Evolutionary conservation across 192 early-diverging fungal genomes (phyloP).

Genomic region (Backusella australiensis): DNA sequence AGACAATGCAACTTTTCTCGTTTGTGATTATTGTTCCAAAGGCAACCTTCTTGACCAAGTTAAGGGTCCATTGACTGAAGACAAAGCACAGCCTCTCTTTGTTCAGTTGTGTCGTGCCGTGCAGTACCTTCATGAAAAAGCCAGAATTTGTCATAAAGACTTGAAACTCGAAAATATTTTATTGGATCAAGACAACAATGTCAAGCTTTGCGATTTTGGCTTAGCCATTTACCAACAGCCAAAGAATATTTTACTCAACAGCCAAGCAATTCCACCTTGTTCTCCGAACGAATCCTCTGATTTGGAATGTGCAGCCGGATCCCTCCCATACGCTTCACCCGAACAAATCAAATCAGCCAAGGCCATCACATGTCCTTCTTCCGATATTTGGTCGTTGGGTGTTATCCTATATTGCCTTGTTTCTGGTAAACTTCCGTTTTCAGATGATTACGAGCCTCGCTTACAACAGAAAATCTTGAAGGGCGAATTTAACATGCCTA

Average conservation of each 20-base stretch:
- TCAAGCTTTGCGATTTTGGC: constrained; percentile 92
- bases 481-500: constrained; percentile 50
- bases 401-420: constrained; percentile 71
- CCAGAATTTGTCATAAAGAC: constrained; percentile 73
- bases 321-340: constrained; percentile 69
- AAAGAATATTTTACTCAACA: constrained; percentile 31
- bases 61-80: constrained; percentile 48
- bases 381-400: constrained; percentile 80
- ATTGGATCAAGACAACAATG: constrained; percentile 55
- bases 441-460: constrained; percentile 69
- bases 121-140: constrained; percentile 73
- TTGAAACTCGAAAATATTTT: constrained; percentile 94
- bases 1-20: constrained; percentile 66
- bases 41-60: constrained; percentile 66
- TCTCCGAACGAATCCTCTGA: constrained; percentile 6
- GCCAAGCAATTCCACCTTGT: not conserved
- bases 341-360: constrained; percentile 56
- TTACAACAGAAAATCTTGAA: constrained; percentile 69
- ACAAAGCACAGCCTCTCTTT: constrained; percentile 58
- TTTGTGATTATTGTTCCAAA: constrained; percentile 64
- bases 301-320: constrained; percentile 50
- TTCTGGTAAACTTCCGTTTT: constrained; percentile 67
- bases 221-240: constrained; percentile 55
- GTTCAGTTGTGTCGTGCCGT: constrained; percentile 72
- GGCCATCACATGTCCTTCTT: constrained; percentile 46